Percentiles rank a stretch among this genome's conserved stretches.
Evolutionary conservation across 306 rosid genomes (phyloP).

Genomic region (Pterocarpus macrocarpus): DNA sequence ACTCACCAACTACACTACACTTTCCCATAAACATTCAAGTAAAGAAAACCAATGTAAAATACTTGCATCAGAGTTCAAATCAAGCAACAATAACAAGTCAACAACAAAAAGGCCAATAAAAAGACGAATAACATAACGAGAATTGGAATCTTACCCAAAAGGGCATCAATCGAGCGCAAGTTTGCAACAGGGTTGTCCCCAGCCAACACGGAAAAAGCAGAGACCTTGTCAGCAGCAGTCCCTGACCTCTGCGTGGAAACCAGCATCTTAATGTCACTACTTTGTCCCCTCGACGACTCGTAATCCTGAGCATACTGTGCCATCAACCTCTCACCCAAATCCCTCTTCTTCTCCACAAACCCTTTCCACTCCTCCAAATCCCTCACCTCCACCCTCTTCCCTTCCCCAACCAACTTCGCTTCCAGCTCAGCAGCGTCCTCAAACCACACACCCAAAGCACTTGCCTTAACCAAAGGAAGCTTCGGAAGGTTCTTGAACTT

Average conservation of each 20-base stretch:
- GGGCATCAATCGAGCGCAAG: conserved; percentile 86
- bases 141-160: conserved; percentile 65
- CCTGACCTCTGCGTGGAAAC: conserved; percentile 90
- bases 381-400: conserved; percentile 60
- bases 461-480: conserved; percentile 79
- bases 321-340: conserved; percentile 86
- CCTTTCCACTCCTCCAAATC: conserved; percentile 73
- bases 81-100: neutral
- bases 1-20: neutral
- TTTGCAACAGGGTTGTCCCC: conserved; percentile 92
- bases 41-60: conserved; percentile 33
- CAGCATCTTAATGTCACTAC: conserved; percentile 92
- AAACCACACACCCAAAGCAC: conserved; percentile 78
- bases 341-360: conserved; percentile 74
- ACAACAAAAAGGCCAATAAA: conserved; percentile 9
- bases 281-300: conserved; percentile 78
- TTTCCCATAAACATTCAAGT: neutral
- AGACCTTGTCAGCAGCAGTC: conserved; percentile 92
- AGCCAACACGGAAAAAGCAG: conserved; percentile 85
- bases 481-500: conserved; percentile 72
- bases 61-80: conserved; percentile 13
- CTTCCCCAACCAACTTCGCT: conserved; percentile 67
- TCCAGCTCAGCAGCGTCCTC: conserved; percentile 78
- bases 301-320: conserved; percentile 79
- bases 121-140: neutral